Conservation (phyloP, 192 early-diverging fungal genomes). For the Neocallimastix lanati region DNA sequence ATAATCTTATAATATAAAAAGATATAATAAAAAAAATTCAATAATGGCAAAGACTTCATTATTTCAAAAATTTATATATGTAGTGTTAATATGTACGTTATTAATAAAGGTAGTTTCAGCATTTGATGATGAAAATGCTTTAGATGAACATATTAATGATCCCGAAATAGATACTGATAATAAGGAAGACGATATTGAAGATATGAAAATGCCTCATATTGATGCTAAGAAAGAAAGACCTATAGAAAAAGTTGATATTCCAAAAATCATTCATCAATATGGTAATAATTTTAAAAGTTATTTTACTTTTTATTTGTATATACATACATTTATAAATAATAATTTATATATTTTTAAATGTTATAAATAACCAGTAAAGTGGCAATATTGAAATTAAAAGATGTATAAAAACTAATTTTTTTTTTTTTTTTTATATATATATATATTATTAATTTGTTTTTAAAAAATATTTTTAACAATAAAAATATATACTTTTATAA, state of each 20-base stretch:
- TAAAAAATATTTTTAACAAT: no score
- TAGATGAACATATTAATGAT: no score
- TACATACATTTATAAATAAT: not conserved
- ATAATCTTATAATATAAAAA: no score
- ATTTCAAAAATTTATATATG: not conserved
- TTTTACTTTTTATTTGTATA: not conserved
- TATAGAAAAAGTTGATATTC: not conserved
- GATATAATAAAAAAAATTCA: no score
- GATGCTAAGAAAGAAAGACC: not conserved
- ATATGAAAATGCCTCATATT: not conserved
- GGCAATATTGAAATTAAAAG: no score
- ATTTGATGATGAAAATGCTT: no score
- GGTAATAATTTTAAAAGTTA: not conserved
- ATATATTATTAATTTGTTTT: no score
- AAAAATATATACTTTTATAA: no score
- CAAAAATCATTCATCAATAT: not conserved
- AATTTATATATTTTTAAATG: not conserved
- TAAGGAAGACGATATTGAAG: not conserved
- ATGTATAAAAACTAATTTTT: no score
- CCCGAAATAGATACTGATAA: not conserved
- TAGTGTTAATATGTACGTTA: not conserved
- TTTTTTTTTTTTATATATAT: no score
- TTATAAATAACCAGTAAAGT: no score
- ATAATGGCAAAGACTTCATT: no score
- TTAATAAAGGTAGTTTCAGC: not conserved